Conservation (phyloP, 225 moss, liverwort and hornwort genomes). For the Lunularia cruciata region DNA sequence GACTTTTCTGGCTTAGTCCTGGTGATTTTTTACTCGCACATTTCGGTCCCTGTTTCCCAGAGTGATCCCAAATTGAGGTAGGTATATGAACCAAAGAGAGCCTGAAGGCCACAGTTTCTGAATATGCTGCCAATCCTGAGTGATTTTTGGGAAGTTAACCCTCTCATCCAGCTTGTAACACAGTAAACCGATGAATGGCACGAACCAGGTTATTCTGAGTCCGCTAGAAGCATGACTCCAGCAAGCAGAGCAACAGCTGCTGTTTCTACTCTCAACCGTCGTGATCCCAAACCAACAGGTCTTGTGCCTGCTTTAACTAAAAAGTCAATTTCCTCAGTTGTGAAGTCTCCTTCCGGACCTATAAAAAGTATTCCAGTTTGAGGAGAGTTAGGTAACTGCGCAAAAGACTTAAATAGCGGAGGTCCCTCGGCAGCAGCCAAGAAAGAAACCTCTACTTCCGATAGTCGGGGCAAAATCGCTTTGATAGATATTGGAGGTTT, state of each 20-base stretch:
- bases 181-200: no score
- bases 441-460: slow-evolving; percentile 53
- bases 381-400: slow-evolving; percentile 29
- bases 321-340: slow-evolving; percentile 51
- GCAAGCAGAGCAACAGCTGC: slow-evolving; percentile 78
- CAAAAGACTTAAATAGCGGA: slow-evolving; percentile 52
- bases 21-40: no score
- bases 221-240: slow-evolving; percentile 58
- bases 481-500: slow-evolving; percentile 21
- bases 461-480: slow-evolving; percentile 30
- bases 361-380: slow-evolving; percentile 62
- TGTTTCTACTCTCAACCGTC: slow-evolving; percentile 78
- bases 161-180: no score
- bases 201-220: not conserved
- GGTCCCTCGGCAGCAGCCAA: slow-evolving; percentile 77
- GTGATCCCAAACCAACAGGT: slow-evolving; percentile 71
- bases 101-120: no score
- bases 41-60: no score
- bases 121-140: no score
- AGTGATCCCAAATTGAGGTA: no score
- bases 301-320: slow-evolving; percentile 52
- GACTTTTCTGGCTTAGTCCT: no score
- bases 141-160: no score
- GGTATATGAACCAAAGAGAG: no score
- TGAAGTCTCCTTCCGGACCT: slow-evolving; percentile 96